Evolutionary conservation across 257 asterid species (phyloP).

Genomic region (Penstemon eatonii): DNA sequence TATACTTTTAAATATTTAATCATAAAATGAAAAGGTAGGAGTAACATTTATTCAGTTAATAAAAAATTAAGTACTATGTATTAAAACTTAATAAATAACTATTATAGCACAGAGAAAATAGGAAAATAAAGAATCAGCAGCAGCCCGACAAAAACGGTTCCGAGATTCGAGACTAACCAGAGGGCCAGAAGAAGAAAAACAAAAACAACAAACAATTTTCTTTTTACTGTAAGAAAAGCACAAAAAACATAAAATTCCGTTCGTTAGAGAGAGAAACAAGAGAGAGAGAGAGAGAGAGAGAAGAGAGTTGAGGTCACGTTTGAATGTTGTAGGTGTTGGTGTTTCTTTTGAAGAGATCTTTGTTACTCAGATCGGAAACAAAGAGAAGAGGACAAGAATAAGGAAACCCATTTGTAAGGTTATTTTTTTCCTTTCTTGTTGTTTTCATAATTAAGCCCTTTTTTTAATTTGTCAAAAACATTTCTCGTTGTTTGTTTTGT

Average conservation of each 20-base stretch:
- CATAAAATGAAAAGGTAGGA: no score
- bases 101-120: no score
- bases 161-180: no score
- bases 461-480: slow-evolving; percentile 9
- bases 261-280: slow-evolving; percentile 33
- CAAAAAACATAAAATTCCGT: slow-evolving; percentile 7
- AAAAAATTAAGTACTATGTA: no score
- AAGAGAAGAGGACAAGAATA: slow-evolving; percentile 20
- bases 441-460: slow-evolving; percentile 13
- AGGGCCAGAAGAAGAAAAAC: no score
- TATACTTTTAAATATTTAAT: no score
- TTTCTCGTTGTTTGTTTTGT: slow-evolving; percentile 23
- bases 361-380: slow-evolving; percentile 42
- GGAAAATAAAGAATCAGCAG: no score
- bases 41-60: no score
- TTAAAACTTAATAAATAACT: no score
- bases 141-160: no score
- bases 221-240: no score
- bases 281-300: slow-evolving; percentile 29
- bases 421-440: neutral
- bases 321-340: slow-evolving; percentile 29
- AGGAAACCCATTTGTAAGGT: slow-evolving; percentile 36
- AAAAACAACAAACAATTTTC: no score
- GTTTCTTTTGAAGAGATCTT: slow-evolving; percentile 14
- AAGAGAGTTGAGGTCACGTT: slow-evolving; percentile 44